Evolutionary conservation across 768 basidiomycete genomes (phyloP), one percentile per base, ranked within the genome.

Genomic region (Kwoniella mangroviensis): DNA sequence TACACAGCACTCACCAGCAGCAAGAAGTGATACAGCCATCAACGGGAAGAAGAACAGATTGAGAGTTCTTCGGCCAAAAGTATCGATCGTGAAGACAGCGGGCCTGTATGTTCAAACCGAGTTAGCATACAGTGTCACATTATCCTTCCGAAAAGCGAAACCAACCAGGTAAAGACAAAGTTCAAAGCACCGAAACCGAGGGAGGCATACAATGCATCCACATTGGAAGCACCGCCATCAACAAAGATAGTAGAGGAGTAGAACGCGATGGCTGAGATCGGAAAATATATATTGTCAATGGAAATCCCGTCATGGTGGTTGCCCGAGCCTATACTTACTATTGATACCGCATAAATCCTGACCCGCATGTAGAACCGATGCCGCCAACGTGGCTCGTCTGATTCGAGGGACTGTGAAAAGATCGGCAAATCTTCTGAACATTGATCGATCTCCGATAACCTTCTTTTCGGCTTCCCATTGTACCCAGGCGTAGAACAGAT

Each of bases 21-120:
- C 88, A 24, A 92, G 87, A 40, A 92, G 84, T 24, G 89, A 89
- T 84, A 88, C 86, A 0, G 90, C 88, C 92, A 93, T 93, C 70
- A 88, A 87, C 0, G 92, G 92, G 86, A 93, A 93, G 42, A 74
- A 76, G 58, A 73, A 72, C n/a, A 78, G 41, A 55, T 62, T 68
- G 6, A 81, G 63, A 15, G 66, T 67, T 40, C 77, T 55, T 45
- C 77, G 72, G 26, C 77, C 77, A 34, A 75, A 55, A 12, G 75
- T 76, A 58, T 78, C 79, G 51, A 81, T 77, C 41, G 72, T 72
- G 76, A 80, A 83, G 9, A 83, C n/a, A 4, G 80, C 73, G 1
- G 80, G 80, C 55, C 79, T 75, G 49, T 68, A 62, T 56, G 40
- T 65, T 41, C 40, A 65, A 0, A 89, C 88, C 91, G 92, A 92